phyloP scores from a whole-genome alignment of 352 stramenopile species.

The Globisporangium irregulare region DNA sequence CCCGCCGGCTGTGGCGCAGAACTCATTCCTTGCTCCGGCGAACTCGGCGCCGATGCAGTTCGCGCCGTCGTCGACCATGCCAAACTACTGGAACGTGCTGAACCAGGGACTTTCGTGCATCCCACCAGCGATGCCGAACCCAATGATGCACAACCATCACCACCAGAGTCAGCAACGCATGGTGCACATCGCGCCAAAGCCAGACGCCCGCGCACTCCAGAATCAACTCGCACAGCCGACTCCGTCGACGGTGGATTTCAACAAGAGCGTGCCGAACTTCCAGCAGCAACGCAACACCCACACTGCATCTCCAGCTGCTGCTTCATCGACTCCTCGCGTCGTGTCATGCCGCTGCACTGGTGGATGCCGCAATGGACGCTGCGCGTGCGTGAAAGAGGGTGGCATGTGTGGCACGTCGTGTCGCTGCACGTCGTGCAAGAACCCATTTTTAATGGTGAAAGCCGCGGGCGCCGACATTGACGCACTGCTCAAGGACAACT shows the following conservation, averaged over 20 bases:
- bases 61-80: constrained; percentile 63
- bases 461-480: constrained; percentile 72
- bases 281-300: constrained; percentile 6
- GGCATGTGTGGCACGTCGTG: constrained; percentile 73
- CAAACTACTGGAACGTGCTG: constrained; percentile 86
- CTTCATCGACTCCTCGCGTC: constrained; percentile 31
- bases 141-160: constrained; percentile 8
- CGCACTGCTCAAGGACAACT: constrained; percentile 66
- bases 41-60: constrained; percentile 41
- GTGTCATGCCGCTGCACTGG: constrained; percentile 80
- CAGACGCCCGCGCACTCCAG: constrained; percentile 30
- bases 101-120: constrained; percentile 51
- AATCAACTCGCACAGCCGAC: constrained; percentile 13
- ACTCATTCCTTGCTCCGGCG: constrained; percentile 15
- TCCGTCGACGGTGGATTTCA: not conserved
- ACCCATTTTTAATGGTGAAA: constrained; percentile 83
- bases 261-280: constrained; percentile 1
- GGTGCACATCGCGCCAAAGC: constrained; percentile 79
- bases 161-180: constrained; percentile 41
- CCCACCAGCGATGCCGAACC: constrained; percentile 20
- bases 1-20: not conserved
- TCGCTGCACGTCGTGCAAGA: constrained; percentile 85
- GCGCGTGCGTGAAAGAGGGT: constrained; percentile 79
- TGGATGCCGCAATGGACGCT: constrained; percentile 77
- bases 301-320: not conserved